Percentiles rank a stretch among this genome's conserved stretches.
Conservation (phyloP, 352 stramenopile genomes). For the Phytophthora brassicae region DNA sequence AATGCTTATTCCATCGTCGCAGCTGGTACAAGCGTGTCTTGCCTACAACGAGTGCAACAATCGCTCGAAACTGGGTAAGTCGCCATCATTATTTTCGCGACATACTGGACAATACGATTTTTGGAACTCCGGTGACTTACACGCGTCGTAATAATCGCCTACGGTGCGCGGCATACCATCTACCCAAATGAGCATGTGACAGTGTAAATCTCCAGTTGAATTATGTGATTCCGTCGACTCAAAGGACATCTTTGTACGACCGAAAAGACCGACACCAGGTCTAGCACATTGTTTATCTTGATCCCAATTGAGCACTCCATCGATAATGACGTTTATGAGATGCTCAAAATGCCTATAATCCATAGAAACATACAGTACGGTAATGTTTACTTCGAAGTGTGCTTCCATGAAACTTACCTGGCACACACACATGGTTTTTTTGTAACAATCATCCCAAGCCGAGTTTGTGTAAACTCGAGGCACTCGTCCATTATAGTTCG, state of each 20-base stretch:
- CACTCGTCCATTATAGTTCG: neutral
- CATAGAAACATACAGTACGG: neutral
- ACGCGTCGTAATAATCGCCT: neutral
- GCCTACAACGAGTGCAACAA: neutral
- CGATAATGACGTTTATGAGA: constrained; percentile 2
- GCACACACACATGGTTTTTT: neutral
- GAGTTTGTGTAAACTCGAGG: constrained; percentile 1
- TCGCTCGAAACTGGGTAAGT: neutral
- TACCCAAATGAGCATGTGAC: constrained; percentile 10
- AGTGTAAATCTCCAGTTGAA: constrained; percentile 6
- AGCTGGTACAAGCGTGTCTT: neutral
- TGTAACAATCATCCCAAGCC: constrained; percentile 2
- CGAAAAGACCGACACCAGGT: neutral
- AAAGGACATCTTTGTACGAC: neutral
- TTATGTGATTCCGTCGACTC: constrained; percentile 1
- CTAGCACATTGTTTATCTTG: neutral
- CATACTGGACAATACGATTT: neutral
- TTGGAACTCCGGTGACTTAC: neutral
- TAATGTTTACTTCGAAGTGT: neutral
- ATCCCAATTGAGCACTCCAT: constrained; percentile 3
- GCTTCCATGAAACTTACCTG: neutral
- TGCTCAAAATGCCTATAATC: constrained; percentile 1
- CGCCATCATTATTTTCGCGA: neutral
- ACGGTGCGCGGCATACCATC: neutral
- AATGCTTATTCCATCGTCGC: neutral